Conservation (phyloP, 2,329 filamentous ascomycete genomes). For the Pseudogymnoascus sp. region DNA sequence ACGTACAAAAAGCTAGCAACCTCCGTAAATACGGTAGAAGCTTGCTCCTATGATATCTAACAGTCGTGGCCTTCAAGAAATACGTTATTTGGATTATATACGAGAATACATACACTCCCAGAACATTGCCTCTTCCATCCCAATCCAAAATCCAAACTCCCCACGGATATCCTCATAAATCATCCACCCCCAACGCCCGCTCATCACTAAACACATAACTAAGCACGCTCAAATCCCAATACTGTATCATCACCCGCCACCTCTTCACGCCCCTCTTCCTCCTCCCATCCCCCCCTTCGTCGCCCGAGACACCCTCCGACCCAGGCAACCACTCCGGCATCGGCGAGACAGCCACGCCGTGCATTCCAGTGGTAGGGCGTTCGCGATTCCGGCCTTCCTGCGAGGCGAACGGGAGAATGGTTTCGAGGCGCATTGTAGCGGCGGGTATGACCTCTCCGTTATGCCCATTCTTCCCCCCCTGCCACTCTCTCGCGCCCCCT, state of each 20-base stretch:
- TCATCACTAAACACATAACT: slow-evolving; percentile 53
- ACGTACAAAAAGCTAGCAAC: neutral
- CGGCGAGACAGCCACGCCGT: slow-evolving; percentile 61
- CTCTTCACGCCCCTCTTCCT: slow-evolving; percentile 31
- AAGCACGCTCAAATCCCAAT: slow-evolving; percentile 59
- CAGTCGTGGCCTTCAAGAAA: too few relatives aligned
- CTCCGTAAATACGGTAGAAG: neutral
- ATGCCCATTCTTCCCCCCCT: slow-evolving; percentile 9
- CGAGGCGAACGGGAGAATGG: slow-evolving; percentile 36
- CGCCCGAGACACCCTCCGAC: neutral
- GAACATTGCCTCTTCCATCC: neutral
- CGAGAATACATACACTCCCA: neutral
- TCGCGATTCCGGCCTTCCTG: neutral
- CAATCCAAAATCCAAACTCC: neutral
- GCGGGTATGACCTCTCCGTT: neutral
- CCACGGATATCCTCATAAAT: neutral
- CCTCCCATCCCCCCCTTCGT: slow-evolving; percentile 16
- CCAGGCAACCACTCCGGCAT: slow-evolving; percentile 39
- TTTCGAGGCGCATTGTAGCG: slow-evolving; percentile 42
- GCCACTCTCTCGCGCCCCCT: slow-evolving; percentile 21
- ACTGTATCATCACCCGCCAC: slow-evolving; percentile 65
- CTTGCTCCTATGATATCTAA: too few relatives aligned
- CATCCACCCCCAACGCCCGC: neutral
- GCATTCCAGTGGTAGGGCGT: slow-evolving; percentile 43
- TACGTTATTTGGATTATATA: neutral